Evolutionary conservation across 2,329 filamentous ascomycete genomes (phyloP).

Genomic region (Cordyceps cicadae): DNA sequence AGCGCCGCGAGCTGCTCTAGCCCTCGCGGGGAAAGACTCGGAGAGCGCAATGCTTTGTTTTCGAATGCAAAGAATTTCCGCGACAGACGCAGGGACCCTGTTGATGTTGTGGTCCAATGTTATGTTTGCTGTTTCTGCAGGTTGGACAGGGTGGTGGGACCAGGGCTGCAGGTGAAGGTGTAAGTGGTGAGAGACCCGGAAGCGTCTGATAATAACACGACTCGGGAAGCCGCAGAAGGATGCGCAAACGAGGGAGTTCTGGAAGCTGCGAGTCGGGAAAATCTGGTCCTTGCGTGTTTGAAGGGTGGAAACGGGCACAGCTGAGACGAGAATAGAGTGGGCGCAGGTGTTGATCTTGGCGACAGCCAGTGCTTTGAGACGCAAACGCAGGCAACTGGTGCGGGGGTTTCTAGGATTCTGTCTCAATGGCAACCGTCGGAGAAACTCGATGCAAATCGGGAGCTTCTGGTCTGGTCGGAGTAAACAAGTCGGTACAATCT

Average conservation of each 20-base stretch:
- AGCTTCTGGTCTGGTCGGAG: not conserved
- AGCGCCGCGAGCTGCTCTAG: conserved; percentile 2
- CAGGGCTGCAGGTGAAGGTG: not conserved
- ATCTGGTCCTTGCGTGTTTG: not conserved
- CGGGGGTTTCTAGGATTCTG: conserved; percentile 3
- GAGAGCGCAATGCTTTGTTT: not conserved
- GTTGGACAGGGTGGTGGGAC: conserved; percentile 3
- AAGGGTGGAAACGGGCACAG: not conserved
- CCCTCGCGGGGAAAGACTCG: not conserved
- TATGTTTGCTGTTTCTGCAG: conserved; percentile 10
- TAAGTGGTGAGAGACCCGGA: conserved; percentile 5
- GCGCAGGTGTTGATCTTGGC: not conserved
- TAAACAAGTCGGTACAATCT: conserved; percentile 1
- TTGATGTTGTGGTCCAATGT: conserved; percentile 8
- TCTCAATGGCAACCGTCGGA: not conserved
- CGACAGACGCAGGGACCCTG: not conserved
- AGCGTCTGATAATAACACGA: not conserved
- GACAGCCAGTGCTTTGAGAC: not conserved
- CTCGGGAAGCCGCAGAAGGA: not conserved
- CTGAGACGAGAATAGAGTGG: not conserved
- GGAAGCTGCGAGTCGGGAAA: not conserved
- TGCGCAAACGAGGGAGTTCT: not conserved
- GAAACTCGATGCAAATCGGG: not conserved
- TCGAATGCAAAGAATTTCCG: not conserved
- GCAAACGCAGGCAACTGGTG: not conserved